Percentiles rank a stretch among this genome's conserved stretches.
Evolutionary conservation across 192 early-diverging fungal genomes (phyloP).

Genomic region (Rhizophagus prolifer): DNA sequence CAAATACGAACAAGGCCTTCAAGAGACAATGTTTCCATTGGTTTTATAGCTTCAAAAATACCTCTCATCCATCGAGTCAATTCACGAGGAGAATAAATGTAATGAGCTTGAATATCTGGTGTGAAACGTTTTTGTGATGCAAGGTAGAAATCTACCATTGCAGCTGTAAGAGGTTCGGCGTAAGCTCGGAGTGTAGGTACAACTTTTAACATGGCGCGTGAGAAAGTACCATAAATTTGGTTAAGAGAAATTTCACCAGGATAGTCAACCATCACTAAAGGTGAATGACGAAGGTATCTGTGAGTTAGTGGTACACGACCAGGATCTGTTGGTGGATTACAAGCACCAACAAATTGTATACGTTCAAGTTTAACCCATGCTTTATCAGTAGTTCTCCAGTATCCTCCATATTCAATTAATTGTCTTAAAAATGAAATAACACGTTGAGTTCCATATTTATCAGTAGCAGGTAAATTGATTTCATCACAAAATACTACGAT

Average conservation of each 20-base stretch:
- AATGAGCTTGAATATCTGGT: constrained; percentile 97
- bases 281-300: constrained; percentile 95
- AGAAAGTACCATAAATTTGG: constrained; percentile 96
- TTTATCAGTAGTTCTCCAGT: constrained; percentile 90
- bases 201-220: constrained; percentile 90
- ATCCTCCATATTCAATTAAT: constrained; percentile 93
- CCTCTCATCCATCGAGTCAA: constrained; percentile 98
- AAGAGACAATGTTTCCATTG: constrained; percentile 72
- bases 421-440: constrained; percentile 96
- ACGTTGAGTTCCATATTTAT: constrained; percentile 97
- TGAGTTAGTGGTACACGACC: constrained; percentile 95
- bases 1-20: constrained; percentile 93
- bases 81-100: constrained; percentile 99
- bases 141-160: constrained; percentile 97
- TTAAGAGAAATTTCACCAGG: constrained; percentile 87
- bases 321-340: constrained; percentile 99
- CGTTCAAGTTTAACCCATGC: constrained; percentile 94
- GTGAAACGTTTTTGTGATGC: constrained; percentile 91
- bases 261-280: constrained; percentile 98
- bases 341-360: constrained; percentile 99
- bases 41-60: constrained; percentile 91
- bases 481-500: constrained; percentile 99
- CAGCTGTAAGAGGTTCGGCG: constrained; percentile 84
- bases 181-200: constrained; percentile 88
- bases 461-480: constrained; percentile 95